Base-by-base conservation (phyloP, 306 rosid species). In the Delonix regia region DNA sequence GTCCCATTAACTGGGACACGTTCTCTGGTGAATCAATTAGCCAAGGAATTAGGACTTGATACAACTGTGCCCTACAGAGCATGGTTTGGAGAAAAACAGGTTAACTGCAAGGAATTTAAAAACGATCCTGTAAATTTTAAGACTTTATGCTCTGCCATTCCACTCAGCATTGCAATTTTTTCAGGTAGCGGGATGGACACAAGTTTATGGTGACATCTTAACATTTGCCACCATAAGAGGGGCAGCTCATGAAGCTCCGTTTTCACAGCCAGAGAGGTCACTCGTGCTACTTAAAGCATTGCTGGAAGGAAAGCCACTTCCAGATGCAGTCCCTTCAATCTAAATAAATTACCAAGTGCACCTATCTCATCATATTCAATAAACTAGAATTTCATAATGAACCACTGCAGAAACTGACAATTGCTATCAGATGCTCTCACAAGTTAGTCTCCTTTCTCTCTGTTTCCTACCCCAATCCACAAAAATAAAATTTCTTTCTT, bases 81-180 rank as follows among this genome's bases (percentile, higher is more conserved):
- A 16, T 90, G 94, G 94, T 86, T 90, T 68, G 76, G 25, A 7
- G 85, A 73, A 78, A 87, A 39, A 57, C 90, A 88, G 94, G 94
- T 85, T 27, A 69, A 55, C n/a, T 3, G 33, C 24, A 45, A 22
- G 8, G 5, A 59, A 41, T 63, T 56, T 15, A 66, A 44, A 53
- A 38, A n/a, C n/a, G 16, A 56, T 47, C 34, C 24, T 0, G 11
- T 12, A 22, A 38, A 9, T 11, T 42, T 47, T n/a, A 28, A 15
- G 34, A 28, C 5, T 33, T 47, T 11, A 25, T 53, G 9, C 3
- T 15, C 2, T 24, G 15, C 42, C 15, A 15, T 80, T 76, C 2
- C 9, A 6, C 64, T 42, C n/a, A 71, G 5, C 5, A 13, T 36
- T 28, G 1, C 19, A 44, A 15, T 6, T 30, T 73, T 64, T 73